A percentile compares a stretch with the other conserved stretches of the same genome.
Evolutionary conservation across 202 grass and related monocot genomes (phyloP).

Genomic region (Saccharum hybrid): DNA sequence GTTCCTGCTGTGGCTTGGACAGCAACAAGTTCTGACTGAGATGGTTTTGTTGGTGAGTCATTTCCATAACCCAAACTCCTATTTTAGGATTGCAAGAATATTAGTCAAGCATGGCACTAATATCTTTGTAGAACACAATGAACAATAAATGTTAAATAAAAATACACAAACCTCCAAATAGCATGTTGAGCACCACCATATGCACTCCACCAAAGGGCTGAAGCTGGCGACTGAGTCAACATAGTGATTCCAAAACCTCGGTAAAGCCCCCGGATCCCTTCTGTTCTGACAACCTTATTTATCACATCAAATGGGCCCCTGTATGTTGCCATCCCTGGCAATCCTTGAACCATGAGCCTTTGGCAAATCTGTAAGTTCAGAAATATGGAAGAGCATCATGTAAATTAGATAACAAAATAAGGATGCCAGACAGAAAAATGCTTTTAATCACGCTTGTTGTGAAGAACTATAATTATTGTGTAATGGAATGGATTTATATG

Average conservation of each 20-base stretch:
- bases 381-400: too few species aligned
- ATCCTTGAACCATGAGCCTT: too few species aligned
- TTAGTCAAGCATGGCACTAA: constrained; percentile 26
- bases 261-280: constrained; percentile 88
- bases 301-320: too few species aligned
- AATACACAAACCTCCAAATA: constrained; percentile 77
- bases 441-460: too few species aligned
- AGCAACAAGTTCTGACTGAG: constrained; percentile 69
- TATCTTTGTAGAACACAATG: constrained; percentile 2
- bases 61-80: constrained; percentile 89
- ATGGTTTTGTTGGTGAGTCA: constrained; percentile 72
- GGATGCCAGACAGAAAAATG: too few species aligned
- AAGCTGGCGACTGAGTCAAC: constrained; percentile 83
- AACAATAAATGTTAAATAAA: constrained; percentile 36
- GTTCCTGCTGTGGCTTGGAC: constrained; percentile 97
- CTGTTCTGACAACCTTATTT: constrained; percentile 72
- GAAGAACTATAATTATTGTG: too few species aligned
- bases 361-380: too few species aligned
- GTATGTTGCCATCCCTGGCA: too few species aligned
- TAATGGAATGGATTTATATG: too few species aligned
- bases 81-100: constrained; percentile 30
- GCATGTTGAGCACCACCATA: constrained; percentile 91
- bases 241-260: constrained; percentile 94
- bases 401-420: too few species aligned
- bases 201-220: constrained; percentile 97